Evolutionary conservation across 371 early-diverging fungal species (phyloP).

Genomic region (Circinella minor): DNA sequence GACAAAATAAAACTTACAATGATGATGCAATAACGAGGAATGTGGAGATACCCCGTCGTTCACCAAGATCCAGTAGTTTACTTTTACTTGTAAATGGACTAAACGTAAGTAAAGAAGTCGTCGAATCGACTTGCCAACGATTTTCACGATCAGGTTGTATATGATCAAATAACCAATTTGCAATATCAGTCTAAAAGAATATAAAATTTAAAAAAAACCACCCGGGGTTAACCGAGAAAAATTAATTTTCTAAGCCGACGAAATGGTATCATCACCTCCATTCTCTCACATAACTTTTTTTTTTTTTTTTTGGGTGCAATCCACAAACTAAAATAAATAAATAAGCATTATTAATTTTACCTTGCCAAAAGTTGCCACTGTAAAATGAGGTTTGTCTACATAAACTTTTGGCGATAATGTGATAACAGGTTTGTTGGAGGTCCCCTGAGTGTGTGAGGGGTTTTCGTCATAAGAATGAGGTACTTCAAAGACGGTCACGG

Average conservation of each 20-base stretch:
- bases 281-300: background rate
- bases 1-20: background rate
- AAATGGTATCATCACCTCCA: no score
- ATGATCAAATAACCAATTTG: conserved; percentile 2
- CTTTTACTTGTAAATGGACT: background rate
- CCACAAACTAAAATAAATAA: no score
- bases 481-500: conserved; percentile 12
- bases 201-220: background rate
- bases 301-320: background rate
- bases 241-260: no score
- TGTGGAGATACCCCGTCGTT: background rate
- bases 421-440: background rate
- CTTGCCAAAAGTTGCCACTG: conserved; percentile 20
- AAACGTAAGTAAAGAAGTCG: background rate
- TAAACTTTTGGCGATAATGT: background rate
- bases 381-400: conserved; percentile 17
- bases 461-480: conserved; percentile 22
- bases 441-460: background rate
- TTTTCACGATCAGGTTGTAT: background rate
- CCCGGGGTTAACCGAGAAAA: background rate
- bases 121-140: background rate
- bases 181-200: background rate
- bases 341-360: background rate
- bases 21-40: background rate
- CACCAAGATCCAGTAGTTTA: background rate